Conservation (phyloP, 768 basidiomycete genomes). For the Phallus indusiatus region DNA sequence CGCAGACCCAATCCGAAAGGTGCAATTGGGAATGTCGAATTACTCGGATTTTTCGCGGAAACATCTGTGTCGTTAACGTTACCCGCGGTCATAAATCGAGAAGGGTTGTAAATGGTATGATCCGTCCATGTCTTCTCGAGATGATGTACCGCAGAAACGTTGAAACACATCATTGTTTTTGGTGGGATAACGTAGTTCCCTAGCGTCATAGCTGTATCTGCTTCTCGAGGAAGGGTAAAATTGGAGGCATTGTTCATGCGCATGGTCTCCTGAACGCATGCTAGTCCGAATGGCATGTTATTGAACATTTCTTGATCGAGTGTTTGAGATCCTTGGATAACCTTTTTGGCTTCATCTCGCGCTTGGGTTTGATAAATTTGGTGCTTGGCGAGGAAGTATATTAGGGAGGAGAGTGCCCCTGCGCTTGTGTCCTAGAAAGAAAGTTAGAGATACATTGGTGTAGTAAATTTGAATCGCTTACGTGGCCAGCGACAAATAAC, state of each 20-base stretch:
- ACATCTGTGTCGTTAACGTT: not conserved
- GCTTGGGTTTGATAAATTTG: constrained; percentile 27
- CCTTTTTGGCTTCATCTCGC: constrained; percentile 27
- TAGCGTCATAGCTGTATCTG: not conserved
- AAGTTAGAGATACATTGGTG: not conserved
- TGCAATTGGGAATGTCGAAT: not conserved
- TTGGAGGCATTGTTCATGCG: constrained; percentile 25
- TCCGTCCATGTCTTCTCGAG: not conserved
- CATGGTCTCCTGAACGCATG: constrained; percentile 32
- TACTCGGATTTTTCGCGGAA: not conserved
- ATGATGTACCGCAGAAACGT: not conserved
- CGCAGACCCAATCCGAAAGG: not conserved
- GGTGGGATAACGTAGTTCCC: not conserved
- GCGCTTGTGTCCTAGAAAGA: constrained; percentile 28
- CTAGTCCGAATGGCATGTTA: constrained; percentile 23
- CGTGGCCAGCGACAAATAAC: constrained; percentile 33
- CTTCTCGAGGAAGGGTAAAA: constrained; percentile 17
- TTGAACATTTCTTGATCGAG: constrained; percentile 23
- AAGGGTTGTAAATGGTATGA: not conserved
- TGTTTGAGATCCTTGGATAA: constrained; percentile 21
- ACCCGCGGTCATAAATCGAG: not conserved
- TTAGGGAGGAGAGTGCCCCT: constrained; percentile 27
- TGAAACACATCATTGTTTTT: not conserved
- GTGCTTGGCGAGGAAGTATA: constrained; percentile 29
- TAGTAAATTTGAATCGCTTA: constrained; percentile 12